phyloP scores from a whole-genome alignment of 2,329 filamentous ascomycete species.

The Exophiala viscosa region DNA sequence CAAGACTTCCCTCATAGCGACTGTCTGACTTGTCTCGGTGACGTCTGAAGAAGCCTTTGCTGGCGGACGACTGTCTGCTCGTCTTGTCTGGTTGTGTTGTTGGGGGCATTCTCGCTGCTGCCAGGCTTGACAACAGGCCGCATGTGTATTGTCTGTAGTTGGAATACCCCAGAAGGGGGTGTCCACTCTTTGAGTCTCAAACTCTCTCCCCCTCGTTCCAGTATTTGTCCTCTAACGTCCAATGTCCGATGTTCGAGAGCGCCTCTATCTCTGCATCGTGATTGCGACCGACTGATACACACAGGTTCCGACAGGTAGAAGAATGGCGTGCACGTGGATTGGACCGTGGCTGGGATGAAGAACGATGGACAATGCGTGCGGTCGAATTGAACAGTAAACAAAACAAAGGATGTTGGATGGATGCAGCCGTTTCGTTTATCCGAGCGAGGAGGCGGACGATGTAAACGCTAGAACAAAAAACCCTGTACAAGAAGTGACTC shows the following conservation, averaged over 20 bases:
- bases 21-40: constrained; percentile 72
- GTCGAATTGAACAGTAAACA: neutral
- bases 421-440: too few species aligned
- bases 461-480: too few species aligned
- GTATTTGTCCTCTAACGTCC: constrained; percentile 11
- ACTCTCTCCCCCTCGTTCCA: constrained; percentile 12
- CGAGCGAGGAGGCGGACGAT: too few species aligned
- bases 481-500: too few species aligned
- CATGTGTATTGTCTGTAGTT: constrained; percentile 18
- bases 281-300: constrained; percentile 12
- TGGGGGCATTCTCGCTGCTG: constrained; percentile 42
- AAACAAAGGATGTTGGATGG: neutral
- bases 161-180: constrained; percentile 14
- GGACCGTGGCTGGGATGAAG: constrained; percentile 5
- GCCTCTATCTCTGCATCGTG: constrained; percentile 21
- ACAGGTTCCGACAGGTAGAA: constrained; percentile 7
- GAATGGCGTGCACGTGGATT: neutral
- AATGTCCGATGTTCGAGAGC: constrained; percentile 4
- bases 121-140: constrained; percentile 13
- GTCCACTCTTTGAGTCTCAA: constrained; percentile 15
- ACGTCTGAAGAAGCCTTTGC: constrained; percentile 83
- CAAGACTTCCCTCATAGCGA: constrained; percentile 48
- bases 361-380: neutral
- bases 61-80: constrained; percentile 74
- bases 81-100: constrained; percentile 68